These are phyloP conservation scores for Ambrosia trifida DNA, from an alignment of 129 eudicot species.

Conservation along the genomic window DNA sequence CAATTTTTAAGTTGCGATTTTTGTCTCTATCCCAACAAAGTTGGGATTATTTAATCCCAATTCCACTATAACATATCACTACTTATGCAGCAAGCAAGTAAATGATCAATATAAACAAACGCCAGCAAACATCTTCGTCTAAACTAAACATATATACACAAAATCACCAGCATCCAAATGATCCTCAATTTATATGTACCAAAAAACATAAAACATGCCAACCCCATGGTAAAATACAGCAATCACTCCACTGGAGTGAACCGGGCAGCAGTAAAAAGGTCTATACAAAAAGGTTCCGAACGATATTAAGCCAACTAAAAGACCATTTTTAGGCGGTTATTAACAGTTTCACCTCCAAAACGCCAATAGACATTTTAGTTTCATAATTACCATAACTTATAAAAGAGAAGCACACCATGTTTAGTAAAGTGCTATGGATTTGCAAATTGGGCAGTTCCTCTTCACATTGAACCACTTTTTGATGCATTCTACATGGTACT, in stretches of 20 bases:
- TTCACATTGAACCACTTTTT: conserved; percentile 74
- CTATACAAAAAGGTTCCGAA: conserved; percentile 39
- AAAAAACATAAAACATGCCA: conserved; percentile 29
- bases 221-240: conserved; percentile 31
- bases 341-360: conserved; percentile 36
- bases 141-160: conserved; percentile 36
- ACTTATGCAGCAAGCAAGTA: not conserved
- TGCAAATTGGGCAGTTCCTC: conserved; percentile 86
- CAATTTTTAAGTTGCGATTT: too few species aligned
- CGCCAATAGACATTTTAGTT: conserved; percentile 18
- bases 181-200: conserved; percentile 40
- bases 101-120: not conserved
- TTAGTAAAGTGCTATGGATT: conserved; percentile 56
- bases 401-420: conserved; percentile 21
- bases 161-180: conserved; percentile 32
- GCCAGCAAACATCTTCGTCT: conserved; percentile 18
- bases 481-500: conserved; percentile 79
- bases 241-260: conserved; percentile 29
- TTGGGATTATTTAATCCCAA: too few species aligned
- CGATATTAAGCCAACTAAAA: conserved; percentile 36
- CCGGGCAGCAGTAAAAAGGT: conserved; percentile 30
- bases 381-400: conserved; percentile 33
- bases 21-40: too few species aligned
- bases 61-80: not conserved
- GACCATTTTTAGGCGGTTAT: conserved; percentile 31